phyloP scores from a whole-genome alignment of 1,139 yeast species.

The Candida glucosophila region DNA sequence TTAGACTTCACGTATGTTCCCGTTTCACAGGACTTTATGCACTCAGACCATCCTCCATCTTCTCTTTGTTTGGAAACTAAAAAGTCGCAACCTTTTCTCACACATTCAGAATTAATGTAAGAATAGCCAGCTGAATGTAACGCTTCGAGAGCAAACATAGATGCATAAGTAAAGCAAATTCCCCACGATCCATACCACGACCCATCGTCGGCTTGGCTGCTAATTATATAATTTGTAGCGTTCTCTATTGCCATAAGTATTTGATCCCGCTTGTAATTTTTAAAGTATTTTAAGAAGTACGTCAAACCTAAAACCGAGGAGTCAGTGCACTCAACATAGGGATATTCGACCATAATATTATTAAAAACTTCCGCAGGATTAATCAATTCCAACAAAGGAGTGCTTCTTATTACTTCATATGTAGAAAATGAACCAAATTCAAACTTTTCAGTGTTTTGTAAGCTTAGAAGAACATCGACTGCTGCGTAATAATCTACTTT shows the following conservation, averaged over 20 bases:
- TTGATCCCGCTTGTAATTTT: conserved; percentile 55
- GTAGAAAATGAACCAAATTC: conserved; percentile 92
- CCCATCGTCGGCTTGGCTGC: conserved; percentile 70
- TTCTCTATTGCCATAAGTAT: conserved; percentile 59
- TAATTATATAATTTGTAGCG: conserved; percentile 66
- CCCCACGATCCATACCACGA: conserved; percentile 99
- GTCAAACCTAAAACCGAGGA: conserved; percentile 85
- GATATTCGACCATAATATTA: conserved; percentile 96
- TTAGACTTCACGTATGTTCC: conserved; percentile 61
- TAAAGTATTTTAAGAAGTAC: conserved; percentile 59
- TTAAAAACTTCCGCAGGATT: conserved; percentile 98
- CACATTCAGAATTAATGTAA: conserved; percentile 55
- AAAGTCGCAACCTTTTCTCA: conserved; percentile 77
- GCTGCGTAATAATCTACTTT: conserved; percentile 53
- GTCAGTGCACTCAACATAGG: conserved; percentile 97
- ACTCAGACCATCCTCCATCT: conserved; percentile 98
- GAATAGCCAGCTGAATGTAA: conserved; percentile 57
- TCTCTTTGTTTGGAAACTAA: conserved; percentile 61
- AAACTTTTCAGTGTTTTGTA: conserved; percentile 73
- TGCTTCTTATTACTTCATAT: conserved; percentile 79
- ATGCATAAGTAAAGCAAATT: conserved; percentile 89
- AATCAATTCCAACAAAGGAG: conserved; percentile 63
- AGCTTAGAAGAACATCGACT: conserved; percentile 46
- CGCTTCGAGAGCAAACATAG: conserved; percentile 97
- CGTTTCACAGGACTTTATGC: conserved; percentile 75